These are phyloP conservation scores for Globisporangium spinosum DNA, from an alignment of 352 stramenopile species.

Conservation along the genomic window DNA sequence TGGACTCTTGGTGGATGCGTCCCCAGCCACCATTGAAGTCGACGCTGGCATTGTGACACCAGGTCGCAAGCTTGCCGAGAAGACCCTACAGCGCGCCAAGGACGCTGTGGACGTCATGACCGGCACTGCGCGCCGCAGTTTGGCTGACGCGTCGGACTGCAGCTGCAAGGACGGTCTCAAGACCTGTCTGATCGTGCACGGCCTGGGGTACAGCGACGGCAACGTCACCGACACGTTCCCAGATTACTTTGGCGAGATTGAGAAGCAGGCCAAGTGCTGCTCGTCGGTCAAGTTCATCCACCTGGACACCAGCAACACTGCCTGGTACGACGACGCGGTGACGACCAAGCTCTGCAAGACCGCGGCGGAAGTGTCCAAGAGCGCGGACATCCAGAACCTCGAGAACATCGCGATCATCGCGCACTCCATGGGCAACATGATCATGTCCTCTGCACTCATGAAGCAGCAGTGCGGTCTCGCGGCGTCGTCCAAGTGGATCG, in stretches of 20 bases:
- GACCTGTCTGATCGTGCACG: conserved; percentile 32
- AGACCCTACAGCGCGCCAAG: conserved; percentile 14
- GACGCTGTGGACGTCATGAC: conserved; percentile 15
- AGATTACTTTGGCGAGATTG: conserved; percentile 24
- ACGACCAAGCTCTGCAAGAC: conserved; percentile 23
- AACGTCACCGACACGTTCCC: conserved; percentile 14
- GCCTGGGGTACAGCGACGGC: conserved; percentile 17
- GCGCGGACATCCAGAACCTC: conserved; percentile 17
- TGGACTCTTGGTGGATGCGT: conserved; percentile 2
- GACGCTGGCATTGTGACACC: background rate
- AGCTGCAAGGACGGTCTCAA: conserved; percentile 21
- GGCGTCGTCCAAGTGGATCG: conserved; percentile 36
- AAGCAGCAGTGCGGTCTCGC: conserved; percentile 27
- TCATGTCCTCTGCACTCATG: conserved; percentile 24
- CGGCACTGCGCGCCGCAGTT: conserved; percentile 14
- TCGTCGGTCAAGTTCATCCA: conserved; percentile 31
- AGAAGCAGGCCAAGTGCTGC: conserved; percentile 29
- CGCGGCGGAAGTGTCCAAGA: conserved; percentile 14
- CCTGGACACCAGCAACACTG: conserved; percentile 22
- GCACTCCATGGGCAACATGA: conserved; percentile 53
- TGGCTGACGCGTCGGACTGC: conserved; percentile 13
- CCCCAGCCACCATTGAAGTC: background rate
- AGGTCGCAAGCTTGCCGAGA: conserved; percentile 7
- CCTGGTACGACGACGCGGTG: conserved; percentile 26
- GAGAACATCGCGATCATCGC: conserved; percentile 31